Percentiles rank a stretch among this genome's conserved stretches.
Evolutionary conservation across 371 early-diverging fungal species (phyloP).

Genomic region (Massospora cicadina): DNA sequence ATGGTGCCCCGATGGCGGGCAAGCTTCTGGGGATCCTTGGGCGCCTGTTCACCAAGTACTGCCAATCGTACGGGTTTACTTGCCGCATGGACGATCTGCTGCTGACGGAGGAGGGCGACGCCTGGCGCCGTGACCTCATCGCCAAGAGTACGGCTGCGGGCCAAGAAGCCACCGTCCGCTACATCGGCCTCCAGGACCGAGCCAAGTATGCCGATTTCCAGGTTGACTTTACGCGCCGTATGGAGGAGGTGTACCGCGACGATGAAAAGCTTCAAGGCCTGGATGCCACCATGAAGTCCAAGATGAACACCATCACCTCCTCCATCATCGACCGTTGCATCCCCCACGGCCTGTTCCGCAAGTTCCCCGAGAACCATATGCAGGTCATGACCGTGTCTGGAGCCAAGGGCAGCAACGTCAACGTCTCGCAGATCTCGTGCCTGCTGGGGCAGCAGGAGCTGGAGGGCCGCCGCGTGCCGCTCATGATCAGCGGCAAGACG

Average conservation of each 20-base stretch:
- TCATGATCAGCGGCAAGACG: constrained; percentile 95
- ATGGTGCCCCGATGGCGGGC: constrained; percentile 85
- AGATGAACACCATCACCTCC: constrained; percentile 68
- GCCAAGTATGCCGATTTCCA: constrained; percentile 19
- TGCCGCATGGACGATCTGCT: constrained; percentile 98
- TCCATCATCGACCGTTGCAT: constrained; percentile 63
- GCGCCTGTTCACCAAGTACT: constrained; percentile 83
- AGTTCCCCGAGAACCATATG: constrained; percentile 96
- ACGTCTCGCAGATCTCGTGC: constrained; percentile 97
- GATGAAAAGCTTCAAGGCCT: constrained; percentile 76
- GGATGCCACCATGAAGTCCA: constrained; percentile 77
- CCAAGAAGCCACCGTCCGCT: constrained; percentile 45
- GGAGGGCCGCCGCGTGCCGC: constrained; percentile 97
- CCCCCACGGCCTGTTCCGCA: constrained; percentile 48
- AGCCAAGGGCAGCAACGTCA: constrained; percentile 97
- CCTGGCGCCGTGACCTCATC: constrained; percentile 48
- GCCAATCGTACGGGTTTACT: constrained; percentile 86
- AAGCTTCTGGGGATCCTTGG: constrained; percentile 86
- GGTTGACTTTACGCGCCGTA: constrained; percentile 36
- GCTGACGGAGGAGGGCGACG: constrained; percentile 67
- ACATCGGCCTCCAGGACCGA: constrained; percentile 40
- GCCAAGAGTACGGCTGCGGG: constrained; percentile 33
- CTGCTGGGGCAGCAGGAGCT: constrained; percentile 98
- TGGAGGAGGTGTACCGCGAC: constrained; percentile 71
- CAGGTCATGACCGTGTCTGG: constrained; percentile 97